phyloP scores from a whole-genome alignment of 23 red algal species.

The Gracilaria caudata region DNA sequence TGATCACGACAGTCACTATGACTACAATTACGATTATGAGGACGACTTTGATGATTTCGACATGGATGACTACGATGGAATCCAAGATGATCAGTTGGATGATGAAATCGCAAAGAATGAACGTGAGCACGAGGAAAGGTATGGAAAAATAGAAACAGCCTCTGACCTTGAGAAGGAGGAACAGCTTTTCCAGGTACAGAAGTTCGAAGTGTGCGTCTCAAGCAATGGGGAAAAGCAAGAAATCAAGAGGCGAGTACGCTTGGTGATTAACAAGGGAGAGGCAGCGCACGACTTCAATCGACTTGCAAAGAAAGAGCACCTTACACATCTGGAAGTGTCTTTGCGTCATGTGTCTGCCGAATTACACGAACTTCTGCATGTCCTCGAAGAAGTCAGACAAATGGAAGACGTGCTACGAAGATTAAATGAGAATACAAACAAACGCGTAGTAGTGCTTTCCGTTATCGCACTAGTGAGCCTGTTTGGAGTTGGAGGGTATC shows the following conservation, averaged over 20 bases:
- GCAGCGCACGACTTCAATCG: constrained; percentile 55
- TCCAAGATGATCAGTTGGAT: constrained; percentile 42
- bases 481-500: constrained; percentile 57
- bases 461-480: constrained; percentile 46
- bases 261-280: constrained; percentile 68
- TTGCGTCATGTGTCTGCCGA: constrained; percentile 45
- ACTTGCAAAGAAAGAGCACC: constrained; percentile 73
- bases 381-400: constrained; percentile 42
- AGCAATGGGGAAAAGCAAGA: constrained; percentile 40
- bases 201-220: constrained; percentile 58
- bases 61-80: constrained; percentile 46
- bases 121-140: constrained; percentile 21
- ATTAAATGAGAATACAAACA: constrained; percentile 58
- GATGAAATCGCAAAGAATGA: constrained; percentile 26
- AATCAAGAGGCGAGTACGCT: constrained; percentile 44
- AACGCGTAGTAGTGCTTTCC: constrained; percentile 52
- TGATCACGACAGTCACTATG: constrained; percentile 9
- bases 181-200: constrained; percentile 45
- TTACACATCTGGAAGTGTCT: constrained; percentile 57
- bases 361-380: constrained; percentile 52
- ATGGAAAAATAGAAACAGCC: constrained; percentile 20
- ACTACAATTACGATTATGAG: constrained; percentile 53
- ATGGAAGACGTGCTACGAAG: constrained; percentile 61
- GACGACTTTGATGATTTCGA: constrained; percentile 57
- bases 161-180: constrained; percentile 40